phyloP scores from a whole-genome alignment of 2,329 filamentous ascomycete species.

The Blastomyces emzantsi region DNA sequence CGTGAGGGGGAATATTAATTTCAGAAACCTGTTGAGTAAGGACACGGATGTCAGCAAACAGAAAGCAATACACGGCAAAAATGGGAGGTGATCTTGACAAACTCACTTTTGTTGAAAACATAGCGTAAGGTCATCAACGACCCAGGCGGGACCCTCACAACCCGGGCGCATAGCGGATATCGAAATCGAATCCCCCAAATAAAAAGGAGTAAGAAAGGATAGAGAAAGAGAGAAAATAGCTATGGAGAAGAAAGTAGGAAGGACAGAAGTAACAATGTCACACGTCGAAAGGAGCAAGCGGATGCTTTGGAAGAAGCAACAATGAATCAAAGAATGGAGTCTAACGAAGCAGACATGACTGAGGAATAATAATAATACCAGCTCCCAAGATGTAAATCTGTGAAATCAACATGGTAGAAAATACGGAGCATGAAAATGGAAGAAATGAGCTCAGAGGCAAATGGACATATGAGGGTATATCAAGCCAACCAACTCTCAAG shows the following conservation, averaged over 20 bases:
- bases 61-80: not conserved
- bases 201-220: not conserved
- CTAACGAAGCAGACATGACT: not conserved
- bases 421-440: not conserved
- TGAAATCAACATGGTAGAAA: not conserved
- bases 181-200: not conserved
- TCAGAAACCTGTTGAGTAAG: slow-evolving; percentile 55
- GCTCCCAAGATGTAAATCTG: not conserved
- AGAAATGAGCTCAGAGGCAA: not conserved
- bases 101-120: slow-evolving; percentile 52
- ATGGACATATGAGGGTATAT: not conserved
- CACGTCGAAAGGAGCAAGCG: no score
- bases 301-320: not conserved
- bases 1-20: slow-evolving; percentile 67
- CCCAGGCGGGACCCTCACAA: slow-evolving; percentile 52
- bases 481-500: not conserved
- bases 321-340: slow-evolving; percentile 1
- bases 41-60: not conserved
- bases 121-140: slow-evolving; percentile 51
- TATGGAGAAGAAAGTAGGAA: not conserved
- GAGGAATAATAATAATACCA: not conserved
- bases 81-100: slow-evolving; percentile 6
- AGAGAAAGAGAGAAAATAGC: not conserved
- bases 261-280: not conserved
- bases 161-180: slow-evolving; percentile 27